These are phyloP conservation scores for Cladosporium oxysporum DNA, from an alignment of 2,329 filamentous ascomycete genomes.

Conservation along the genomic window DNA sequence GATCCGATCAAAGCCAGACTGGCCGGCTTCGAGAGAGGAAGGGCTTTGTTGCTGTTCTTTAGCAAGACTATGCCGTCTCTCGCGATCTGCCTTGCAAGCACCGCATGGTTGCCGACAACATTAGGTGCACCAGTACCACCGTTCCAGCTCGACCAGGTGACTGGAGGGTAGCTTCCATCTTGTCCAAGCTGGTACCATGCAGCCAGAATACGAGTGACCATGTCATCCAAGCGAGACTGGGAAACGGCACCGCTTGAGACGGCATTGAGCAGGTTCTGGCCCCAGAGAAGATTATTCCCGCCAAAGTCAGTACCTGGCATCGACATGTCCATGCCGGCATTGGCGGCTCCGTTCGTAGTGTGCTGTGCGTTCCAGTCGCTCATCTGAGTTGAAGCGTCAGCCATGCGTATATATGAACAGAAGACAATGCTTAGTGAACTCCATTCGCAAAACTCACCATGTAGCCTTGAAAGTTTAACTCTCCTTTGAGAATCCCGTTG, in stretches of 20 bases:
- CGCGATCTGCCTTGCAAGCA: slow-evolving; percentile 54
- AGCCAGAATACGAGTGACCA: slow-evolving; percentile 54
- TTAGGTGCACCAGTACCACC: slow-evolving; percentile 51
- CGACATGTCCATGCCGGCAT: slow-evolving; percentile 65
- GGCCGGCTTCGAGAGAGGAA: slow-evolving; percentile 53
- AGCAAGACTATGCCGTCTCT: slow-evolving; percentile 60
- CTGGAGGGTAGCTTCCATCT: slow-evolving; percentile 31
- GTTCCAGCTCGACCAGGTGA: slow-evolving; percentile 49
- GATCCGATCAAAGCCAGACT: slow-evolving; percentile 44
- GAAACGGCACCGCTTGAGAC: slow-evolving; percentile 58
- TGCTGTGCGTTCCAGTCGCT: slow-evolving; percentile 65
- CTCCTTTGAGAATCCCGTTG: slow-evolving; percentile 69
- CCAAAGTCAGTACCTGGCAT: slow-evolving; percentile 54
- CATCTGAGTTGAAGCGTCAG: slow-evolving; percentile 41
- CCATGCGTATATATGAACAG: accelerated
- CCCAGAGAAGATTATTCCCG: slow-evolving; percentile 20
- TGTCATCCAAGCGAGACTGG: slow-evolving; percentile 58
- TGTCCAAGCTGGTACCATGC: slow-evolving; percentile 53
- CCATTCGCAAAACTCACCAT: slow-evolving; percentile 38
- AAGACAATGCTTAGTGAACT: neutral
- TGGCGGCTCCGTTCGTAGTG: slow-evolving; percentile 59
- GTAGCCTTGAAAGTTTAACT: slow-evolving; percentile 70
- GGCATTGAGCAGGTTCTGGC: slow-evolving; percentile 44
- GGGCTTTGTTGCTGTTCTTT: slow-evolving; percentile 62
- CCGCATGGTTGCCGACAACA: slow-evolving; percentile 56